Base-by-base conservation (phyloP, 306 rosid genomes). In the Trifolium subterraneum region DNA sequence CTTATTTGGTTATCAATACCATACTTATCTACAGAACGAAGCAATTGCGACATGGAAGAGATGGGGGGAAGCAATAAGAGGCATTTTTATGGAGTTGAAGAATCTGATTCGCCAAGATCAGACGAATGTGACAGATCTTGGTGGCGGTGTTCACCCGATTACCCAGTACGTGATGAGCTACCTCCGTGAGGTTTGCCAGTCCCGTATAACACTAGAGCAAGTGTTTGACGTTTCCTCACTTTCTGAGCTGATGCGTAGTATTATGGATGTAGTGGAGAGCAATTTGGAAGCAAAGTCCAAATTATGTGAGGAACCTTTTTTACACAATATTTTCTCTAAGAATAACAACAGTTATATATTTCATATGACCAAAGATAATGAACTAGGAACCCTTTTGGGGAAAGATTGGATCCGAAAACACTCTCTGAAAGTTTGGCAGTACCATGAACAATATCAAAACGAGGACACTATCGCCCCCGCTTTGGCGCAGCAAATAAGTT, bases 91-190 rank as follows among this genome's bases (percentile, higher is more conserved):
- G 93, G 96, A 94, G 60, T 74, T 91, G 71, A 96, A 90, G 86
- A 88, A 94, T 83, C 64, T 91, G 66, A 91, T 94, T 64, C 86
- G 90, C 29, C 88, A 90, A 23, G 25, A 23, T 23, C 1, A 1
- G 25, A 23, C 25, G 25, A 23, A 23, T 23, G 25, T 23, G 25
- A 23, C 25, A 23, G 25, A 23, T 23, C 25, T 23, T 23, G 25
- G 25, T 23, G 25, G 25, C 1, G 96, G 94, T 4, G 90, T 89
- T 48, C 98, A 93, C 35, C 98, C 97, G 13, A 89, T 91, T 19
- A 93, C 94, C 16, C 97, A 97, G 13, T 88, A 93, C 6, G 97
- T 93, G 81, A 91, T 91, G 94, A 93, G 91, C 78, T 93, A 91
- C 84, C 92, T 93, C 10, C 84, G 86, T 0, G 97, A 96, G 0